Base-by-base conservation (phyloP, 75 land plant genomes). In the Cupressus sempervirens region DNA sequence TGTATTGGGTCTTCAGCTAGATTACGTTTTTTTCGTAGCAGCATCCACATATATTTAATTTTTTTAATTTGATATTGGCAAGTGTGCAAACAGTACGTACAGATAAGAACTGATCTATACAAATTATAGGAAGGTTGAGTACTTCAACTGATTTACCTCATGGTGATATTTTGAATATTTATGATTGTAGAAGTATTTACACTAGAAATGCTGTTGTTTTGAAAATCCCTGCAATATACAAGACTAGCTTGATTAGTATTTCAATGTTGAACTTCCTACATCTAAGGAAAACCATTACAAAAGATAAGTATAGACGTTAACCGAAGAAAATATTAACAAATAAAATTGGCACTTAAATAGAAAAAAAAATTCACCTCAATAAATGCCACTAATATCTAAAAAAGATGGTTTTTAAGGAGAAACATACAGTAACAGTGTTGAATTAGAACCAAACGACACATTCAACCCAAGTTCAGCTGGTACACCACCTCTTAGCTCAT, bases 401-500 rank as follows among this genome's bases (percentile, higher is more conserved):
- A 26, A 38, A 50, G n/a, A 79, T 7, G 41, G 81, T 6, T 14
- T 32, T 20, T 41, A 7, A 79, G 15, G 29, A 79, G 35, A 13
- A 79, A 79, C 74, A 79, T 79, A 79, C 95, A 92, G 72, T 82
- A 83, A 34, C 20, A 91, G 90, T 34, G 83, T 86, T 62, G 73
- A 83, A 81, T 77, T 84, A 65, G 87, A 82, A 89, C 50, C 70
- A 14, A 89, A 85, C 36, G 86, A 85, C 40, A 86, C 86, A 53
- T 85, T 88, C 23, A 76, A 74, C 90, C 92, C 90, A 82, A 92
- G 73, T 30, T 41, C 79, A 26, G 89, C 86, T 83, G 91, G 86
- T 70, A 91, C 81, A 43, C 90, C 81, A 72, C 95, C 95, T 83
- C 38, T 88, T 77, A 94, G 83, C 46, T 82, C 70, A 86, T 94